Evolutionary conservation across 805 yeast genomes (phyloP).

Genomic region (Huiozyma sinensis): DNA sequence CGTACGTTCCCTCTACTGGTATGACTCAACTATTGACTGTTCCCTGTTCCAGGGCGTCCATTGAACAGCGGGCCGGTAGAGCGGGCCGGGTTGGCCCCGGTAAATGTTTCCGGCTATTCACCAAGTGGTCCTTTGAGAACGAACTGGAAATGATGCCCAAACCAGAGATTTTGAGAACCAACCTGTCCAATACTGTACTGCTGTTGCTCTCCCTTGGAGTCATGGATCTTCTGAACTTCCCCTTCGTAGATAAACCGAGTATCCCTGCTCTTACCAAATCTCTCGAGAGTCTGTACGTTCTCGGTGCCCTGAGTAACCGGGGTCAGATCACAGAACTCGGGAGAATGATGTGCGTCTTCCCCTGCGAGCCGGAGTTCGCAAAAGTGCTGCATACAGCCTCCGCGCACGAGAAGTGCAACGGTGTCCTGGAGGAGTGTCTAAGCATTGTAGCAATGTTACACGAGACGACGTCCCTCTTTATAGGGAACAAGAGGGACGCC

Average conservation of each 20-base stretch:
- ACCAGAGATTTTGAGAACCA: conserved; percentile 87
- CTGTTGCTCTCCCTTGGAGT: conserved; percentile 76
- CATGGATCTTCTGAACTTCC: conserved; percentile 69
- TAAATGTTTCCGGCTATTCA: conserved; percentile 79
- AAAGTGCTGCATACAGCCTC: conserved; percentile 60
- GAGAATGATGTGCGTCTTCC: conserved; percentile 79
- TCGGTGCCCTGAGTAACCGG: conserved; percentile 74
- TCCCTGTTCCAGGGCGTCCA: conserved; percentile 91
- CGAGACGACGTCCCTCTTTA: conserved; percentile 46
- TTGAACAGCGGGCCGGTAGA: conserved; percentile 94
- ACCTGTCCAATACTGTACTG: conserved; percentile 65
- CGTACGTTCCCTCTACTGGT: conserved; percentile 76
- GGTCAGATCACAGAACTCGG: conserved; percentile 77
- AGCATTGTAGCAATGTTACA: conserved; percentile 77
- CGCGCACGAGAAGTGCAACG: conserved; percentile 34
- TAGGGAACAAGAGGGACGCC: conserved; percentile 16
- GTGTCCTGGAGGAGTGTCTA: conserved; percentile 52
- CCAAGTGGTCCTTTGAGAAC: conserved; percentile 56
- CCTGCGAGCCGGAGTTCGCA: conserved; percentile 83
- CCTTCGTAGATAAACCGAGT: conserved; percentile 86
- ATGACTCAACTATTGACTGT: conserved; percentile 79
- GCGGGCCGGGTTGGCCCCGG: conserved; percentile 98
- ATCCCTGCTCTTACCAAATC: conserved; percentile 62
- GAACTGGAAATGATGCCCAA: conserved; percentile 73
- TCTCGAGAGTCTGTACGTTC: conserved; percentile 67